Evolutionary conservation across 2,329 filamentous ascomycete species (phyloP).

Genomic region (Cercospora citrullina): DNA sequence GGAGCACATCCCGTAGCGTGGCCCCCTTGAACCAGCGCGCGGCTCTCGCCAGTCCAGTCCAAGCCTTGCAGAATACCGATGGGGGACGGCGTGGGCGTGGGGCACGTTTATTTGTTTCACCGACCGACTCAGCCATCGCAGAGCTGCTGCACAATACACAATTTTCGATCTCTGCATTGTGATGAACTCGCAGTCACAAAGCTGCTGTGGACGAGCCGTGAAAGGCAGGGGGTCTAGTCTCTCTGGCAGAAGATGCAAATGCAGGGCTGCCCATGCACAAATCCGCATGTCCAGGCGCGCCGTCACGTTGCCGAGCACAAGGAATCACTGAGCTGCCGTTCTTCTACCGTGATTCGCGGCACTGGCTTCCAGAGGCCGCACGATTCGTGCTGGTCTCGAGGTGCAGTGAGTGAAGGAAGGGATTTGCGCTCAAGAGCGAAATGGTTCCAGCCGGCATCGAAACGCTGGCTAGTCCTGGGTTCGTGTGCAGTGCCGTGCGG

Average conservation of each 20-base stretch:
- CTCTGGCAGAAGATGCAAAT: slow-evolving; percentile 3
- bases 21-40: neutral
- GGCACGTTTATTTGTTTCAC: neutral
- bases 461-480: neutral
- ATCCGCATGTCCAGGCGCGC: slow-evolving; percentile 7
- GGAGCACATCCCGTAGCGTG: neutral
- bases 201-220: neutral
- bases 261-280: slow-evolving; percentile 2
- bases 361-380: neutral
- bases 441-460: neutral
- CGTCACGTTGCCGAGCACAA: slow-evolving; percentile 8
- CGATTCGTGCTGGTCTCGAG: neutral
- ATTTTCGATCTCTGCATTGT: neutral
- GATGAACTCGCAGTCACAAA: neutral
- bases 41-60: neutral
- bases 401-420: neutral
- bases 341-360: slow-evolving; percentile 11
- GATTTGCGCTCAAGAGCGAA: neutral
- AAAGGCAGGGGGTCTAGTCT: neutral
- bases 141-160: neutral
- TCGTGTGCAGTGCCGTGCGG: neutral
- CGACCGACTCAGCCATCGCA: neutral
- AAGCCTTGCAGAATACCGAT: neutral
- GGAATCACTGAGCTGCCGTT: slow-evolving; percentile 1
- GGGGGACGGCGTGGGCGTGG: neutral